Base-by-base conservation (phyloP, 2,329 filamentous ascomycete species). In the Colletotrichum gigasporum region DNA sequence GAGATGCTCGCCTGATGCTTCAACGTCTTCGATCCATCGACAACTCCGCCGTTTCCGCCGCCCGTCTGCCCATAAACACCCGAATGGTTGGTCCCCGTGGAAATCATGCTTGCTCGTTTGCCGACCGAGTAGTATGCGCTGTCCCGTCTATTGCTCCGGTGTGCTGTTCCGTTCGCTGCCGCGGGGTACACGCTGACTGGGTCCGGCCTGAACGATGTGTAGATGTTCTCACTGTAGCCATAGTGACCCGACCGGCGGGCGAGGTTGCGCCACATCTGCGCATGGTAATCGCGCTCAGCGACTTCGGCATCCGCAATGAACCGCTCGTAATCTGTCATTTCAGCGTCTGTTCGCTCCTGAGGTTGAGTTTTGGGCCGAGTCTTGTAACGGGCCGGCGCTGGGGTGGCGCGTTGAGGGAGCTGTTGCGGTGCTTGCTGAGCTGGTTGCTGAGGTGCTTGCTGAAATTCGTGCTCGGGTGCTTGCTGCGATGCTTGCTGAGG, bases 1-100 rank as follows among this genome's bases (percentile, higher is more conserved):
- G 78, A 83, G n/a, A 74, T 65, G 58, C 73, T 74, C 8, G 60
- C 60, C 65, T 75, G 71, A 34, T 68, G 67, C 39, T 66, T 66
- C 41, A 73, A 54, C 12, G 56, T 61, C 28, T 53, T 55, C 26
- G 52, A 56, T 11, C n/a, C 20, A 11, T 24, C 22, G 12, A 12
- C 44, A 30, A 28, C 18, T 18, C 14, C 9, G 18, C 37, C 20
- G 18, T 32, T 10, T 16, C 37, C 24, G 10, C 11, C 44, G n/a
- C 30, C 32, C 5, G 51, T 28, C 48, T 51, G 42, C 14, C 35
- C 63, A 20, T 65, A 28, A 7, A 45, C 62, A 58, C 16, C 48
- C 65, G 7, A n/a, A n/a, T 65, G 62, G 16, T 50, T 52, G 28
- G 47, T 58, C 10, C 56, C 37, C 5, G 22, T 30, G 18, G 60